phyloP scores from a whole-genome alignment of 2,329 filamentous ascomycete species.

The Colletotrichum costaricense region DNA sequence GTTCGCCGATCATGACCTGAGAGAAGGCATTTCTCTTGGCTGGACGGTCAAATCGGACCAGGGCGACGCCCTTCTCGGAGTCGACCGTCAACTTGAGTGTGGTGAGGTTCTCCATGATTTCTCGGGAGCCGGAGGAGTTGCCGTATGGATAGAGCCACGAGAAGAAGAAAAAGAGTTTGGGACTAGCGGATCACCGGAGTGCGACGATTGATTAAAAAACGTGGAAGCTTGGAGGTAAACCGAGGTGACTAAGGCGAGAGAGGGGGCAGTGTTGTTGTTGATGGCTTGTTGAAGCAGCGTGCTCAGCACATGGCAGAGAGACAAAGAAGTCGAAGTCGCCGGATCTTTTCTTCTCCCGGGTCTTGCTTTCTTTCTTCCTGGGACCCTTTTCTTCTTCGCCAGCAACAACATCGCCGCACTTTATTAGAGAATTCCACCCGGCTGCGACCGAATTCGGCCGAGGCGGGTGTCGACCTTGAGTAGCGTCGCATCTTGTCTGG shows the following conservation, averaged over 20 bases:
- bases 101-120: slow-evolving; percentile 28
- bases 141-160: not conserved
- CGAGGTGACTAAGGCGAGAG: not conserved
- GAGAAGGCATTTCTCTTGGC: slow-evolving; percentile 70
- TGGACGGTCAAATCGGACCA: slow-evolving; percentile 53
- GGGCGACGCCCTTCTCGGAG: slow-evolving; percentile 28
- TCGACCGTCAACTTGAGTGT: slow-evolving; percentile 28
- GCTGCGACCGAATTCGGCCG: slow-evolving; percentile 12
- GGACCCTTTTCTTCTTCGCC: slow-evolving; percentile 22
- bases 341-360: not conserved
- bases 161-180: not conserved
- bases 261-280: not conserved
- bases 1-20: slow-evolving; percentile 58
- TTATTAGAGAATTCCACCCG: not conserved
- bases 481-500: slow-evolving; percentile 12
- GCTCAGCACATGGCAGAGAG: slow-evolving; percentile 23
- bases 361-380: not conserved
- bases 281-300: not conserved
- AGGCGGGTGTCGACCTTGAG: not conserved
- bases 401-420: not conserved
- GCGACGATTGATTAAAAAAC: not conserved
- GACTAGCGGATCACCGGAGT: not conserved
- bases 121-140: not conserved
- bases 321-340: not conserved
- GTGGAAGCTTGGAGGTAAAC: not conserved